These are phyloP conservation scores for Erodium chrysanthum DNA, from an alignment of 441 rosid genomes.

Conservation along the genomic window DNA sequence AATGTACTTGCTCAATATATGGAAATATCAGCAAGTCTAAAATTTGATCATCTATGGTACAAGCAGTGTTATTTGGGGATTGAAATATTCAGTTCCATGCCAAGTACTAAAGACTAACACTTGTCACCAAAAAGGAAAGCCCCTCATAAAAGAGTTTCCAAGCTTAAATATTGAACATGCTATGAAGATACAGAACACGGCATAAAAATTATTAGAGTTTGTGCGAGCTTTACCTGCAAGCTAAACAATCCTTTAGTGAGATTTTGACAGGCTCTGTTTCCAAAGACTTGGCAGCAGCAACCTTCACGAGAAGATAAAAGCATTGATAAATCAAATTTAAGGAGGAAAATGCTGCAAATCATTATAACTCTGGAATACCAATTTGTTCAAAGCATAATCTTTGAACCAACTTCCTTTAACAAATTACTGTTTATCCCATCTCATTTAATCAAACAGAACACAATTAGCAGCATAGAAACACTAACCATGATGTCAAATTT, in stretches of 20 bases:
- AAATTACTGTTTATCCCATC: neutral
- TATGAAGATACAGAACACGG: neutral
- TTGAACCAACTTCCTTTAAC: neutral
- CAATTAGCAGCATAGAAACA: too few species aligned
- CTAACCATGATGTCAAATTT: neutral
- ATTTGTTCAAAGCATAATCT: neutral
- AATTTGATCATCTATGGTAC: neutral
- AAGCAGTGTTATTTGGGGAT: neutral
- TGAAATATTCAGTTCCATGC: neutral
- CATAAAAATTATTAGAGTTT: neutral
- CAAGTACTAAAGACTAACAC: neutral
- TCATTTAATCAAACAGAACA: neutral
- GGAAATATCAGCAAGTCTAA: neutral
- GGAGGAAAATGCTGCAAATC: too few species aligned
- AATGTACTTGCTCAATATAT: neutral
- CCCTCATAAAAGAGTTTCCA: neutral
- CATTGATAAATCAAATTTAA: neutral
- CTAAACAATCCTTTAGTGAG: slow-evolving; percentile 93
- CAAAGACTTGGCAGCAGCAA: slow-evolving; percentile 30
- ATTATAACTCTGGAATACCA: neutral
- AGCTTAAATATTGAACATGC: neutral
- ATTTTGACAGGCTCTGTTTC: slow-evolving; percentile 66
- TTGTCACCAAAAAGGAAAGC: neutral
- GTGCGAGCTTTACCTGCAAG: slow-evolving; percentile 57
- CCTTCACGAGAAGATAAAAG: slow-evolving; percentile 28